These are phyloP conservation scores for Quercus glauca DNA, from an alignment of 306 rosid species.

Conservation along the genomic window DNA sequence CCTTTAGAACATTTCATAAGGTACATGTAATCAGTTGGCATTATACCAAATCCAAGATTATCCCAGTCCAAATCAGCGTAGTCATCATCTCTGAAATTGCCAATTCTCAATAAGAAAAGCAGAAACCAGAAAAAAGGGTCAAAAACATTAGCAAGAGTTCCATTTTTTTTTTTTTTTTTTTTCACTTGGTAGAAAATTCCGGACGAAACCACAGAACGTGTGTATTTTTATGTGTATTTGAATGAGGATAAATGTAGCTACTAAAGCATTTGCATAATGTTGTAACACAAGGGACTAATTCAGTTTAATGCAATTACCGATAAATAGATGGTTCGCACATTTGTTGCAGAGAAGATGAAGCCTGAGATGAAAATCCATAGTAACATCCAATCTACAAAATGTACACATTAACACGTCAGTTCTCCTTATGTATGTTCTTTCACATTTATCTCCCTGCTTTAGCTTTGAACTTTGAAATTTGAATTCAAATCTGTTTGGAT, in stretches of 20 bases:
- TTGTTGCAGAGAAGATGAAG: conserved; percentile 19
- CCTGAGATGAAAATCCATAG: conserved; percentile 13
- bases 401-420: not conserved
- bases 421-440: no score
- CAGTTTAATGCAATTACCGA: not conserved
- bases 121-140: not conserved
- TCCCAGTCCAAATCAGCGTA: conserved; percentile 72
- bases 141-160: no score
- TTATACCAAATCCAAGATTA: conserved; percentile 67
- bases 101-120: not conserved
- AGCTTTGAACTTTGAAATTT: no score
- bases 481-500: no score
- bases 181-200: no score
- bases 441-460: no score
- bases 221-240: no score
- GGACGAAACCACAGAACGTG: no score
- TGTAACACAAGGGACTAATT: not conserved
- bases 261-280: not conserved
- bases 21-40: conserved; percentile 80
- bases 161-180: no score
- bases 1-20: conserved; percentile 39
- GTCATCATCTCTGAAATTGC: conserved; percentile 42
- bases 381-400: conserved; percentile 21
- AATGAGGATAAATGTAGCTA: no score
- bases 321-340: conserved; percentile 1